Evolutionary conservation across 176 grass and related monocot genomes (phyloP).

Genomic region (Oryza officinalis): DNA sequence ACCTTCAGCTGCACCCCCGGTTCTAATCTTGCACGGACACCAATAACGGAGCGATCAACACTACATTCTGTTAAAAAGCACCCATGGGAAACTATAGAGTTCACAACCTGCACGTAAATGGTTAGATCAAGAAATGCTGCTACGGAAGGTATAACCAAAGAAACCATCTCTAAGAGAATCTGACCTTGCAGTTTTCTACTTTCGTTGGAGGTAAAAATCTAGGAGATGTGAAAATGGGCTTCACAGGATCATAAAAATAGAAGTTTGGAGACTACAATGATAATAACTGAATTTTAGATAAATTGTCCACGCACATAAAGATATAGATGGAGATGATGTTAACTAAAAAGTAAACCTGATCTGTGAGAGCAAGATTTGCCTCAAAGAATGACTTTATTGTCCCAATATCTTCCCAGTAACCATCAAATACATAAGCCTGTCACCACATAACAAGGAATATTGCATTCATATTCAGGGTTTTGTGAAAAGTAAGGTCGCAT

Average conservation of each 20-base stretch:
- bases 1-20: conserved; percentile 72
- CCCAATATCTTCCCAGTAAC: conserved; percentile 87
- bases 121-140: conserved; percentile 17
- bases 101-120: conserved; percentile 55
- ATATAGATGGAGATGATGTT: not conserved
- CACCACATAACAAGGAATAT: not conserved
- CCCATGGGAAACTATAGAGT: conserved; percentile 86
- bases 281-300: conserved; percentile 14
- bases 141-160: not conserved
- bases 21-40: conserved; percentile 73
- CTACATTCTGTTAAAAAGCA: conserved; percentile 70
- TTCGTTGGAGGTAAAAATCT: conserved; percentile 78
- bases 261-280: conserved; percentile 64
- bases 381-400: conserved; percentile 90
- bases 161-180: conserved; percentile 13
- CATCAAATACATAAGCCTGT: conserved; percentile 77
- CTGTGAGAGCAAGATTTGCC: conserved; percentile 77
- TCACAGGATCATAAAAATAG: conserved; percentile 77
- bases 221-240: conserved; percentile 73
- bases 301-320: conserved; percentile 9
- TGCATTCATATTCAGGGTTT: not conserved
- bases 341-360: conserved; percentile 53
- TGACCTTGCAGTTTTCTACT: conserved; percentile 77
- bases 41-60: conserved; percentile 75
- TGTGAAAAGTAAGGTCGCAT: not conserved